Evolutionary conservation across 345 rosid species (phyloP).

Genomic region (Dipteronia dyeriana): DNA sequence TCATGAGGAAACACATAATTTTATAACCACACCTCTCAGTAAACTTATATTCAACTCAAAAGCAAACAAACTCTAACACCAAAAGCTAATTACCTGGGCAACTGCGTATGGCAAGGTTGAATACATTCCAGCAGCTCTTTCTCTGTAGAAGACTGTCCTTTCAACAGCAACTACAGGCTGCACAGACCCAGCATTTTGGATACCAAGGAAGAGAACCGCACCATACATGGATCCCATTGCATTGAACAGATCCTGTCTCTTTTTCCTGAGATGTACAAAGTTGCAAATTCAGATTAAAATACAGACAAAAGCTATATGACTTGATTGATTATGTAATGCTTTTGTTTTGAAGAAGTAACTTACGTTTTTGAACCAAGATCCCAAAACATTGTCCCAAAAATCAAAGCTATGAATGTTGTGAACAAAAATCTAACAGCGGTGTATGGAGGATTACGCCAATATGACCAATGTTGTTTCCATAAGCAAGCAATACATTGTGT

Average conservation of each 20-base stretch:
- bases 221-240: conserved; percentile 83
- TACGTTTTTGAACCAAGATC: conserved; percentile 68
- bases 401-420: conserved; percentile 56
- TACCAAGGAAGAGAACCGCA: conserved; percentile 72
- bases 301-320: not conserved
- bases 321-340: not conserved
- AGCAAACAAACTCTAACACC: not conserved
- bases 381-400: conserved; percentile 82
- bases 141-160: conserved; percentile 50
- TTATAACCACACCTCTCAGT: not conserved
- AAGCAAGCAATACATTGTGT: conserved; percentile 66
- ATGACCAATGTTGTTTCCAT: conserved; percentile 77
- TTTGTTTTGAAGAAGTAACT: conserved; percentile 9
- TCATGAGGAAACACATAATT: not conserved
- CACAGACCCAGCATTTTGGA: conserved; percentile 58
- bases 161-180: conserved; percentile 73
- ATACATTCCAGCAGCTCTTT: conserved; percentile 58
- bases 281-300: not conserved
- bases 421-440: conserved; percentile 70
- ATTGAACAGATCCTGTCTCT: conserved; percentile 53
- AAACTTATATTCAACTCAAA: not conserved
- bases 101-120: conserved; percentile 50
- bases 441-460: conserved; percentile 78
- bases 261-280: conserved; percentile 29
- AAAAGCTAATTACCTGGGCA: conserved; percentile 37